Conservation (phyloP, 176 grass and related monocot genomes). For the Musa schizocarpa region DNA sequence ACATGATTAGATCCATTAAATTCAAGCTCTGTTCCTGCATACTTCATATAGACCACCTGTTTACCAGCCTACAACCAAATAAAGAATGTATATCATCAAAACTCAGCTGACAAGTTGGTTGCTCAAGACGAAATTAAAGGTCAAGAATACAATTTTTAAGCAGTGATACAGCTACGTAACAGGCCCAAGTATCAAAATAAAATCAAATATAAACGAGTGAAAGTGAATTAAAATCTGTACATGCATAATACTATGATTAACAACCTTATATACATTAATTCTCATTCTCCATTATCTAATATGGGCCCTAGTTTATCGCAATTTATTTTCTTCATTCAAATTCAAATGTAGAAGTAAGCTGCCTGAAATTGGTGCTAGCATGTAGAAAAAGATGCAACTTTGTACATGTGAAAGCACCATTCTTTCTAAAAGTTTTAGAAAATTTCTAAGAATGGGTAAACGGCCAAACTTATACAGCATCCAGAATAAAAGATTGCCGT, state of each 20-base stretch:
- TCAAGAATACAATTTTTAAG: not conserved
- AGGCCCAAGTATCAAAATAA: too few species aligned
- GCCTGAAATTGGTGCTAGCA: not conserved
- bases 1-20: slow-evolving; percentile 63
- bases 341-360: not conserved
- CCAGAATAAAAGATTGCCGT: not conserved
- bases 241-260: not conserved
- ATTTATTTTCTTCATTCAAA: not conserved
- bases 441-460: too few species aligned
- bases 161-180: not conserved
- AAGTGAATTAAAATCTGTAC: too few species aligned
- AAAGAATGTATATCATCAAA: not conserved
- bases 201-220: too few species aligned
- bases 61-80: slow-evolving; percentile 38
- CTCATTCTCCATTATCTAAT: not conserved
- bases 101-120: not conserved
- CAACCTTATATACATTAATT: not conserved
- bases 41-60: slow-evolving; percentile 76
- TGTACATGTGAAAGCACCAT: too few species aligned
- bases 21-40: slow-evolving; percentile 78
- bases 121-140: not conserved
- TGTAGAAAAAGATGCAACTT: not conserved
- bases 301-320: not conserved
- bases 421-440: too few species aligned
- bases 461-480: not conserved